Conservation (phyloP, 108 stramenopile species). For the Cylindrotheca fusiformis region DNA sequence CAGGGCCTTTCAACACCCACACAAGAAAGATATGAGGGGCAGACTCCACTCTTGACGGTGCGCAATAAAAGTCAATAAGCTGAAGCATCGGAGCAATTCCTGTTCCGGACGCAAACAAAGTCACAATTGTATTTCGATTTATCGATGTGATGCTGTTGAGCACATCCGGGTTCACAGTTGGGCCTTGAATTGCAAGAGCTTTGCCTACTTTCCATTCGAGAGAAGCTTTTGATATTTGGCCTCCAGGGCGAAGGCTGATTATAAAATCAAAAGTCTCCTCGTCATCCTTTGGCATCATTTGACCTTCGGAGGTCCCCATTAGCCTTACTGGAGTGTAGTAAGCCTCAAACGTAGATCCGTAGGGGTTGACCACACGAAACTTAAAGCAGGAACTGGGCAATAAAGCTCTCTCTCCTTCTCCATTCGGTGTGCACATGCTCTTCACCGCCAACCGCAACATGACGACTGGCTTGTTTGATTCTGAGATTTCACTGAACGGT, state of each 20-base stretch:
- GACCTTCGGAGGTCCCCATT: neutral
- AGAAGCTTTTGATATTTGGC: neutral
- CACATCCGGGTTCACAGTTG: neutral
- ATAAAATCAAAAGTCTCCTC: conserved; percentile 1
- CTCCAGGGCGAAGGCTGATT: conserved; percentile 1
- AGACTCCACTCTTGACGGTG: neutral
- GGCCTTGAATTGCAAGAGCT: neutral
- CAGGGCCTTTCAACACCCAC: conserved; percentile 1
- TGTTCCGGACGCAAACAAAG: neutral
- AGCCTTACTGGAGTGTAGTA: conserved; percentile 2
- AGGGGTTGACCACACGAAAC: neutral
- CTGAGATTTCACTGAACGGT: neutral
- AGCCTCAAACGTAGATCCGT: neutral
- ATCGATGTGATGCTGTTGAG: neutral
- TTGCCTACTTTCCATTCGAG: conserved; percentile 1
- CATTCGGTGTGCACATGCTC: neutral
- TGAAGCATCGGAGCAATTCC: conserved; percentile 4
- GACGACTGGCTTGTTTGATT: neutral
- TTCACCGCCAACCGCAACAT: neutral
- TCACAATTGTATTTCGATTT: neutral
- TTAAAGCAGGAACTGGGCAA: neutral
- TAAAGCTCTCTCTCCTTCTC: neutral
- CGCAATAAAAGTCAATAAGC: neutral
- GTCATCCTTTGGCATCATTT: neutral
- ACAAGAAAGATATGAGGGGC: conserved; percentile 1